These are phyloP conservation scores for Tulasnella sp. DNA, from an alignment of 768 basidiomycete species.

Conservation along the genomic window DNA sequence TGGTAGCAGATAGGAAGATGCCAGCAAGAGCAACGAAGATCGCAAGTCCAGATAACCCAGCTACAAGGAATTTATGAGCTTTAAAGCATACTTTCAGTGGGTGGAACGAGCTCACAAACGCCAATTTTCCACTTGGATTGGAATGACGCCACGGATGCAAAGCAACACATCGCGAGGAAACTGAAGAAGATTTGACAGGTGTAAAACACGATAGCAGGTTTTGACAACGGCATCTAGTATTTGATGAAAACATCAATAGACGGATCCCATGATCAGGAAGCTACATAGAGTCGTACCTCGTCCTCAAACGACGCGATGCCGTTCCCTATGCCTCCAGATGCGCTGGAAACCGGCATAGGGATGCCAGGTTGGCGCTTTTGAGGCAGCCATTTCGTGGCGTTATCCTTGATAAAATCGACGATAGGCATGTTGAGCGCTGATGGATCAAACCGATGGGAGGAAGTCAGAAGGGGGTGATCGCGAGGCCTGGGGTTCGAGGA, in stretches of 20 bases:
- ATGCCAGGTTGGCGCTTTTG: slow-evolving; percentile 23
- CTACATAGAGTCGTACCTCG: slow-evolving; percentile 37
- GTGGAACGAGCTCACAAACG: slow-evolving; percentile 54
- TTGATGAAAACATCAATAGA: neutral
- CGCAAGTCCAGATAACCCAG: slow-evolving; percentile 77
- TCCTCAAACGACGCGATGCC: slow-evolving; percentile 55
- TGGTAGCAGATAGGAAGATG: slow-evolving; percentile 60
- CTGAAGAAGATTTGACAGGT: slow-evolving; percentile 80
- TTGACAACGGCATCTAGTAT: slow-evolving; percentile 73
- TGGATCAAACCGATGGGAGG: neutral
- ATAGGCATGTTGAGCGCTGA: slow-evolving; percentile 34
- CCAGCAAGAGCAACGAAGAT: slow-evolving; percentile 65
- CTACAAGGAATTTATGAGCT: slow-evolving; percentile 29
- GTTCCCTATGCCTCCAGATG: slow-evolving; percentile 33
- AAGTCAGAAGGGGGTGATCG: neutral
- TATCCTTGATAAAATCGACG: slow-evolving; percentile 45
- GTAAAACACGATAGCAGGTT: slow-evolving; percentile 68
- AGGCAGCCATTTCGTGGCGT: slow-evolving; percentile 37
- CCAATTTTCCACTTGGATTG: slow-evolving; percentile 77
- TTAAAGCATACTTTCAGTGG: neutral
- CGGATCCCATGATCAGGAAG: neutral
- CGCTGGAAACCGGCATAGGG: neutral
- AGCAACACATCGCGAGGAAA: slow-evolving; percentile 85
- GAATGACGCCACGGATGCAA: slow-evolving; percentile 79
- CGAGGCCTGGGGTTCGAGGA: neutral